A percentile compares a stretch with the other conserved stretches of the same genome.
Evolutionary conservation across 441 rosid species (phyloP).

Genomic region (Gossypium schwendimanii): DNA sequence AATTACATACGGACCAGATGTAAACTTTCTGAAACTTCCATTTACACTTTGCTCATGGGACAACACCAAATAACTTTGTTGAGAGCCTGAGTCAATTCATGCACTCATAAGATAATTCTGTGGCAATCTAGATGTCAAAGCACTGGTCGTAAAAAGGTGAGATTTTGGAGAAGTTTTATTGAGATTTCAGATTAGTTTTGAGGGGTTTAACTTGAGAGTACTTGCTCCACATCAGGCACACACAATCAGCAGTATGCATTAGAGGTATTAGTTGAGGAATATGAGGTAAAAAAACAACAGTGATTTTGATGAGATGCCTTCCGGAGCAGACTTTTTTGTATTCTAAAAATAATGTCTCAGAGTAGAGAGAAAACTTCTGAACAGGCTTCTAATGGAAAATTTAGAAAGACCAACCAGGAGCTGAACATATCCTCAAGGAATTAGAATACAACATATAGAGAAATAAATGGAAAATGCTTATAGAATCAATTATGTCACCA

Average conservation of each 20-base stretch:
- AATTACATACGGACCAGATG: constrained; percentile 26
- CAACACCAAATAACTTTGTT: constrained; percentile 19
- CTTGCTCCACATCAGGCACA: constrained; percentile 1
- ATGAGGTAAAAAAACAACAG: neutral
- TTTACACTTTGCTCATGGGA: constrained; percentile 25
- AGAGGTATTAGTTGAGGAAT: neutral
- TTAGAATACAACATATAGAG: neutral
- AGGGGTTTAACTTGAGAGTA: neutral
- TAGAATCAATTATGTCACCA: neutral
- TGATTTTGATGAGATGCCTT: neutral
- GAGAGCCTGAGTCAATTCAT: constrained; percentile 25
- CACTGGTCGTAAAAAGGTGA: constrained; percentile 2
- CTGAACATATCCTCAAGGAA: neutral
- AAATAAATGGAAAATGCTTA: neutral
- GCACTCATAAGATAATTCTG: neutral
- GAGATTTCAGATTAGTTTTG: neutral
- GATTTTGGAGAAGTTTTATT: neutral
- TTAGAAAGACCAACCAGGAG: neutral
- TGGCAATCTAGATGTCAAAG: neutral
- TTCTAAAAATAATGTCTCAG: neutral
- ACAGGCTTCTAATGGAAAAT: neutral
- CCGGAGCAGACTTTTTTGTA: neutral
- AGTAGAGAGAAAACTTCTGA: neutral
- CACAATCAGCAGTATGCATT: neutral
- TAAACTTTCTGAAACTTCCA: constrained; percentile 29